Percentiles rank a stretch among this genome's conserved stretches.
phyloP scores from a whole-genome alignment of 2,329 filamentous ascomycete species.

The Shiraia bambusicola region DNA sequence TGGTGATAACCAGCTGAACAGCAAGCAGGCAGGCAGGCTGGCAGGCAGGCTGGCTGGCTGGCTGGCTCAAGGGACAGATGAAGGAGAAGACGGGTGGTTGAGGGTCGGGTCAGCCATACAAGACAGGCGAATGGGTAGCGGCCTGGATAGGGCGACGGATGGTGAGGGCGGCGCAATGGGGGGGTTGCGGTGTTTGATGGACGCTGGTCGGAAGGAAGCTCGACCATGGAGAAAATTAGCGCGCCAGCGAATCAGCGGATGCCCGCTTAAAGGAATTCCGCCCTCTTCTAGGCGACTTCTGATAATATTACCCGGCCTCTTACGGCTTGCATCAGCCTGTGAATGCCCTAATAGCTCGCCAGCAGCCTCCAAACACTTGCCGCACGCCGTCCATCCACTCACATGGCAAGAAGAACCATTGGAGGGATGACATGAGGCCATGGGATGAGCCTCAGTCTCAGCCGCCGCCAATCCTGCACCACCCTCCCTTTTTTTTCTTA shows the following conservation, averaged over 20 bases:
- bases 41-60: slow-evolving; percentile 19
- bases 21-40: slow-evolving; percentile 14
- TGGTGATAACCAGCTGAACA: slow-evolving; percentile 11
- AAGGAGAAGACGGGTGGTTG: slow-evolving; percentile 16
- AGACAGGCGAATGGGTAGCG: slow-evolving; percentile 13
- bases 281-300: neutral
- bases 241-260: slow-evolving; percentile 7
- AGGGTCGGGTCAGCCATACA: slow-evolving; percentile 34
- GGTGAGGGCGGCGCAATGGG: slow-evolving; percentile 22
- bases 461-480: slow-evolving; percentile 1
- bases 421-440: no score
- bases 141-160: slow-evolving; percentile 1
- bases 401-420: no score
- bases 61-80: slow-evolving; percentile 10
- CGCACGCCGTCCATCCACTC: no score
- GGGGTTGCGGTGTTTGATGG: slow-evolving; percentile 10
- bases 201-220: slow-evolving; percentile 21
- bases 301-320: no score
- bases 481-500: neutral
- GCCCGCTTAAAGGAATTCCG: neutral
- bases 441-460: slow-evolving; percentile 7
- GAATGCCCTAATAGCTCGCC: no score
- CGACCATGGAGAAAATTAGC: slow-evolving; percentile 20
- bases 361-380: no score
- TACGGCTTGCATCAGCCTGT: no score